Base-by-base conservation (phyloP, 2,329 filamentous ascomycete genomes). In the Epichloe hybrida region DNA sequence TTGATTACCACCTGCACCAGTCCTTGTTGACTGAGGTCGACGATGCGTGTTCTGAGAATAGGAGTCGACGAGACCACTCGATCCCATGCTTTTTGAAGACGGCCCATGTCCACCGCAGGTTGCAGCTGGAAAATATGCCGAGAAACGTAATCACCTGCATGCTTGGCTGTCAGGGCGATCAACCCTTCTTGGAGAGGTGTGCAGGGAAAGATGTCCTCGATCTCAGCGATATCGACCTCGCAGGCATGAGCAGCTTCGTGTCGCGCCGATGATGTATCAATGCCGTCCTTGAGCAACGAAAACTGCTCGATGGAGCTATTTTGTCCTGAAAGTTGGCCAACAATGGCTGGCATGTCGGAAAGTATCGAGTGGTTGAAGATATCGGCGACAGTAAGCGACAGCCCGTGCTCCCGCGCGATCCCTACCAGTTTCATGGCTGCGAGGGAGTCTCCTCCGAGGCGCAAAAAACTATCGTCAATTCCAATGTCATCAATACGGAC, bases 131-230 rank as follows among this genome's bases (percentile, higher is more conserved):
- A 54, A 15, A 57, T 41, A n/a, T 54, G 49, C 13, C 48, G 49
- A 0, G 52, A 53, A 5, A 58, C 48, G n/a, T 60, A 60, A 37
- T 53, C 54, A 5, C 53, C 54, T 4, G 49, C 39, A 1, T 48
- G 36, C 41, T 51, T 53, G 2, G 53, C 48, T 7, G 56, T 56
- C 27, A 57, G 35, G 11, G 56, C 52, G 27, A 47, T 27, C 3
- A 78, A 65, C 2, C 68, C 72, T 57, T 75, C 72, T 53, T 78
- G 75, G 2, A 75, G 60, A 0, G 73, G 66, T 0, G 72, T 72
- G 57, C 56, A 57, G 4, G 57, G 58, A n/a, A 56, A 52, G 3
- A 57, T 46, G 23, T 60, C 58, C 46, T 74, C 69, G 8, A 75
- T 62, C n/a, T 56, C 31, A 9, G 23, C 20, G 7, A 37, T 40